phyloP scores from a whole-genome alignment of 345 rosid species.

The Dimocarpus longan region DNA sequence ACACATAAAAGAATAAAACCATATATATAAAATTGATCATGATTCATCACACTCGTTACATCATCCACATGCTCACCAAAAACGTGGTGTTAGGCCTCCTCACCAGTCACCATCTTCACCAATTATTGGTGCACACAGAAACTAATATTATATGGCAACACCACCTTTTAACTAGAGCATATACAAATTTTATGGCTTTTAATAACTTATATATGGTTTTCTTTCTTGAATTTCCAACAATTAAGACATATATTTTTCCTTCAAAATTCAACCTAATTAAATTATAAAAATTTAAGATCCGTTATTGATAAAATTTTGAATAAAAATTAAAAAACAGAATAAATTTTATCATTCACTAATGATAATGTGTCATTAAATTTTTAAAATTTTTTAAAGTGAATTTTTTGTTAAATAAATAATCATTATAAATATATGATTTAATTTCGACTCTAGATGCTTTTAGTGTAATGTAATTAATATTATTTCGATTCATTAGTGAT shows the following conservation, averaged over 20 bases:
- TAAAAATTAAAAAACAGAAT: too few relatives aligned
- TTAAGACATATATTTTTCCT: too few relatives aligned
- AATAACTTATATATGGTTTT: background rate
- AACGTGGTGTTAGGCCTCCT: constrained; percentile 5
- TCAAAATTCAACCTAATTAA: too few relatives aligned
- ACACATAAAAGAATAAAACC: background rate
- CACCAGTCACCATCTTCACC: constrained; percentile 21
- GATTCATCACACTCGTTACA: background rate
- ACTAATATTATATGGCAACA: constrained; percentile 1
- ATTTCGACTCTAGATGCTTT: too few relatives aligned
- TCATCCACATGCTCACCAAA: constrained; percentile 13
- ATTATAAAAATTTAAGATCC: too few relatives aligned
- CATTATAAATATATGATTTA: background rate
- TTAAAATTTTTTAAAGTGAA: background rate
- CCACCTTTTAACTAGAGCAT: background rate
- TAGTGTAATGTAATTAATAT: too few relatives aligned
- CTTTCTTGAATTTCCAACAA: too few relatives aligned
- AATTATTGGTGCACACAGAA: constrained; percentile 33
- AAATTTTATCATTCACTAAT: too few relatives aligned
- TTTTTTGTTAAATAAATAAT: too few relatives aligned
- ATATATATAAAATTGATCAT: too few relatives aligned
- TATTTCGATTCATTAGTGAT: background rate
- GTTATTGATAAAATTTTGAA: too few relatives aligned
- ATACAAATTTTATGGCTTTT: background rate
- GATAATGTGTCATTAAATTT: too few relatives aligned